phyloP scores from a whole-genome alignment of 495 filamentous ascomycete species.

The Trichoderma parareesei region DNA sequence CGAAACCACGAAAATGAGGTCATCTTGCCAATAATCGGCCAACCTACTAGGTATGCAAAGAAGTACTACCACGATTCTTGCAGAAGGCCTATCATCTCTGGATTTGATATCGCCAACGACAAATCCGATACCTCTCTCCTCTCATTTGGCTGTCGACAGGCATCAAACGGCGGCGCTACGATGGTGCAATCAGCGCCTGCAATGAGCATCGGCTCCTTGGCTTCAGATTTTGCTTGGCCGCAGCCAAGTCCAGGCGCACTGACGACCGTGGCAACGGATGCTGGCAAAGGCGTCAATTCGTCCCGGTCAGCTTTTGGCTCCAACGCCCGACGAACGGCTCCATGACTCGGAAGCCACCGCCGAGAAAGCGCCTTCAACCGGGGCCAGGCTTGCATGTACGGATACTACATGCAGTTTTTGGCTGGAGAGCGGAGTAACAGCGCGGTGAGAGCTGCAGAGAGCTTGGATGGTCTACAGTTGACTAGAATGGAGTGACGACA shows the following conservation, averaged over 20 bases:
- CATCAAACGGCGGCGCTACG: not conserved
- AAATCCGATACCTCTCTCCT: not conserved
- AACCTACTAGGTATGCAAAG: too few species aligned
- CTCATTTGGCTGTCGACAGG: not conserved
- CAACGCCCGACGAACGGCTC: not conserved
- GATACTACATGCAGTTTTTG: too few species aligned
- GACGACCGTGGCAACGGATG: not conserved
- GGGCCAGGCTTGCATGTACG: not conserved
- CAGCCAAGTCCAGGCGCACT: not conserved
- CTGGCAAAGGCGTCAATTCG: not conserved
- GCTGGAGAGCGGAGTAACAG: not conserved
- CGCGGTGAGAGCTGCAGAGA: not conserved
- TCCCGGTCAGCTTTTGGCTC: not conserved
- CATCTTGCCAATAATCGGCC: too few species aligned
- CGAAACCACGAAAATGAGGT: too few species aligned
- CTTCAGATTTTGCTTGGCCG: not conserved
- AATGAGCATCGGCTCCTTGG: not conserved
- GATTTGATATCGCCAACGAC: not conserved
- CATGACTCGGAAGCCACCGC: constrained; percentile 3
- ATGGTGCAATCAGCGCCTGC: not conserved
- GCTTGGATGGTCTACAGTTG: too few species aligned
- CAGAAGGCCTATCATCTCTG: too few species aligned
- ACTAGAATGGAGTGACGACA: too few species aligned
- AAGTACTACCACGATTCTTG: too few species aligned
- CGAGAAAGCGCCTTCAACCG: not conserved